phyloP scores from a whole-genome alignment of 345 rosid species.

The Erysimum cheiranthoides region DNA sequence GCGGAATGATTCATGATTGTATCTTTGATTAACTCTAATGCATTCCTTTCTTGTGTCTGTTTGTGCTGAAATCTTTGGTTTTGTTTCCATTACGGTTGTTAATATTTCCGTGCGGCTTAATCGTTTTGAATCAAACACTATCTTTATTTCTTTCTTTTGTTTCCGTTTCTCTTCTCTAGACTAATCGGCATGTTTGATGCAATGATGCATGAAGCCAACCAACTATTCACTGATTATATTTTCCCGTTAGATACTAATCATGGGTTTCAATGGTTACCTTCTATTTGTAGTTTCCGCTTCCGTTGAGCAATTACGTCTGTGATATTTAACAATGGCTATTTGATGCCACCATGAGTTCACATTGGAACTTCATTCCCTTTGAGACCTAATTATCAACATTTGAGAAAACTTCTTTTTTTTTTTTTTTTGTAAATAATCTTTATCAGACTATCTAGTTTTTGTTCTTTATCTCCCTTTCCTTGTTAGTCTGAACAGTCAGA shows the following conservation, averaged over 20 bases:
- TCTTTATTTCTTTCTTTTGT: not conserved
- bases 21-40: not conserved
- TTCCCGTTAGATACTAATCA: not conserved
- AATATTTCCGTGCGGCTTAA: not conserved
- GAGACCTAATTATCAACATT: constrained; percentile 4
- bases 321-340: constrained; percentile 11
- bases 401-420: not conserved
- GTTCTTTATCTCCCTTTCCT: not conserved
- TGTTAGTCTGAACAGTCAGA: constrained; percentile 33
- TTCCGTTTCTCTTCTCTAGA: not conserved
- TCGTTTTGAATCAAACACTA: constrained; percentile 2
- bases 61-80: constrained; percentile 19
- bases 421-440: not conserved
- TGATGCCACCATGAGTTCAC: constrained; percentile 1
- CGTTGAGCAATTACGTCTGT: constrained; percentile 12
- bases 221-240: constrained; percentile 11
- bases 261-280: constrained; percentile 6
- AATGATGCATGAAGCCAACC: constrained; percentile 20
- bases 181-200: constrained; percentile 26
- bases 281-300: not conserved
- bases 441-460: not conserved
- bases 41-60: constrained; percentile 8
- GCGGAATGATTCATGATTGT: not conserved
- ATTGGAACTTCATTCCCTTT: constrained; percentile 13
- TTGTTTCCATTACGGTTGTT: constrained; percentile 10